Evolutionary conservation across 202 grass and related monocot species (phyloP).

Genomic region (Bolboschoenoplectus hybrid): DNA sequence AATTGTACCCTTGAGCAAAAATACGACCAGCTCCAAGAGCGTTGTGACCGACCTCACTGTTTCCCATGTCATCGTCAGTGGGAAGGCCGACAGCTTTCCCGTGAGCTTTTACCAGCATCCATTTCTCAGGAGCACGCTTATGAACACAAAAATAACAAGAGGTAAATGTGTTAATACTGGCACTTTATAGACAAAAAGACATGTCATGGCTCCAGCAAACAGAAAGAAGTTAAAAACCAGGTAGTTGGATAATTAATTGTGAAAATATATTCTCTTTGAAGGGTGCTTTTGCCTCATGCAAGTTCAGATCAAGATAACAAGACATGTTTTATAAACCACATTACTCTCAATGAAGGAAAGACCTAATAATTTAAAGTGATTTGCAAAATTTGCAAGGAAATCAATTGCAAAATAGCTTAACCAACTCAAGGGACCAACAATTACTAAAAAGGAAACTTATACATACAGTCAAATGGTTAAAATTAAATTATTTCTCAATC

Average conservation of each 20-base stretch:
- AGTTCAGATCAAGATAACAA: not conserved
- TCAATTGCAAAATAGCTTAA: not conserved
- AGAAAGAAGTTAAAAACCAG: not conserved
- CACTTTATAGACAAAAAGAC: not conserved
- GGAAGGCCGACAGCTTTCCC: constrained; percentile 94
- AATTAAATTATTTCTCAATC: constrained; percentile 7
- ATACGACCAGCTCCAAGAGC: constrained; percentile 95
- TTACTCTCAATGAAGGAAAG: not conserved
- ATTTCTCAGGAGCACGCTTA: constrained; percentile 89
- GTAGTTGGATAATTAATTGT: not conserved
- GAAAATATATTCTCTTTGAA: constrained; percentile 1
- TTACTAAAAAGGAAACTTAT: not conserved
- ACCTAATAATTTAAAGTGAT: not conserved
- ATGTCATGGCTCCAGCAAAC: not conserved
- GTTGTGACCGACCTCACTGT: constrained; percentile 99
- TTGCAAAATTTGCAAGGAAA: not conserved
- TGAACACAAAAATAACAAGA: constrained; percentile 27
- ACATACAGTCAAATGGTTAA: not conserved
- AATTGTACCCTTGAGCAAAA: constrained; percentile 88
- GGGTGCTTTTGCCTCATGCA: not conserved
- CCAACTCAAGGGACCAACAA: not conserved
- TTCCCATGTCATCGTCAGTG: constrained; percentile 96
- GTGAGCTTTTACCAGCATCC: constrained; percentile 94
- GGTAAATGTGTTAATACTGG: not conserved
- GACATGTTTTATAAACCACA: not conserved